Percentiles rank a stretch among this genome's conserved stretches.
These are phyloP conservation scores for Chlamydomonas schloesseri DNA, from an alignment of 139 green algal genomes.

Conservation along the genomic window DNA sequence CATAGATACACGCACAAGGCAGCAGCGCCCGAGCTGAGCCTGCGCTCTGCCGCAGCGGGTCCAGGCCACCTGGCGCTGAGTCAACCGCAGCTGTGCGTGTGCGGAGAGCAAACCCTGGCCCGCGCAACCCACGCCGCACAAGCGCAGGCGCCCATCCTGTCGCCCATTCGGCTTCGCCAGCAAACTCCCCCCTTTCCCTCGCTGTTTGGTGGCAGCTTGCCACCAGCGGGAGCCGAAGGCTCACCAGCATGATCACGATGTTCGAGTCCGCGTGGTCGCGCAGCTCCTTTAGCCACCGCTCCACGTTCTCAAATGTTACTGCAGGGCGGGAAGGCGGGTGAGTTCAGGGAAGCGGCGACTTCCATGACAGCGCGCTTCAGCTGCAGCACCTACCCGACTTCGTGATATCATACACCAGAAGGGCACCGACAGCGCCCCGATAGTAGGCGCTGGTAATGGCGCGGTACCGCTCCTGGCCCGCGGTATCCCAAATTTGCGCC, in stretches of 20 bases:
- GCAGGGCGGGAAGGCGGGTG: background rate
- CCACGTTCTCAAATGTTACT: slow-evolving; percentile 98
- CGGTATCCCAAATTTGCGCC: slow-evolving; percentile 99
- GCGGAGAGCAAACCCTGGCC: too few relatives aligned
- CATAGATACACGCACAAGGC: too few relatives aligned
- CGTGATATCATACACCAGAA: slow-evolving; percentile 99
- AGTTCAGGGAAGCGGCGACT: background rate
- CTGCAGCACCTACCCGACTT: slow-evolving; percentile 80
- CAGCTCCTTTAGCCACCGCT: slow-evolving; percentile 98
- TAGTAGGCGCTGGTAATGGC: slow-evolving; percentile 99
- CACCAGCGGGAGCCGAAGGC: too few relatives aligned
- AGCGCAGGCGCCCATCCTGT: too few relatives aligned
- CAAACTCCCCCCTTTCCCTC: too few relatives aligned
- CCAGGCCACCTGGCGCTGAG: too few relatives aligned
- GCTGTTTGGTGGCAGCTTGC: too few relatives aligned
- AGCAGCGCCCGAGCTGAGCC: too few relatives aligned
- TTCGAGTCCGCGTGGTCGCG: slow-evolving; percentile 98
- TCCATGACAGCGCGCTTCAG: background rate
- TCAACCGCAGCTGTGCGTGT: too few relatives aligned
- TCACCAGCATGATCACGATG: slow-evolving; percentile 98
- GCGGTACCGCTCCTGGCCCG: slow-evolving; percentile 97
- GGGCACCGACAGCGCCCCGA: slow-evolving; percentile 94
- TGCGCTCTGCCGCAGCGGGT: too few relatives aligned
- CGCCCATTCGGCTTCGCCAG: too few relatives aligned
- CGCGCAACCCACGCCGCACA: too few relatives aligned